A percentile compares a stretch with the other conserved stretches of the same genome.
These are phyloP conservation scores for Coniferiporia weirii DNA, from an alignment of 1,284 basidiomycete genomes.

Conservation along the genomic window DNA sequence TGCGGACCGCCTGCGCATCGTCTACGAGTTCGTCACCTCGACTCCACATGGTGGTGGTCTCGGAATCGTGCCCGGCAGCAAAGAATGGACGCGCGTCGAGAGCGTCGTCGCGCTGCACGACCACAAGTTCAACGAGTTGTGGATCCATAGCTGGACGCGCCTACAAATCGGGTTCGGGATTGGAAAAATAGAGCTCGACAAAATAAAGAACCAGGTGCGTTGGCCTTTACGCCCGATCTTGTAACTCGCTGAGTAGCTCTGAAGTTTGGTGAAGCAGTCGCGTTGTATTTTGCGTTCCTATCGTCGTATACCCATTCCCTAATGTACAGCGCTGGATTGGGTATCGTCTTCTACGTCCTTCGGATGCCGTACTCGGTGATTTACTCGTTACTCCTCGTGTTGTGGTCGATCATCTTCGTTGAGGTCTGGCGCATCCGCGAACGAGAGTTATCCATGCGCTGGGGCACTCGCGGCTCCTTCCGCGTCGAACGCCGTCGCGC, in stretches of 20 bases:
- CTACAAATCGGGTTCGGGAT: slow-evolving; percentile 51
- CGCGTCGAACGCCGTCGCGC: slow-evolving; percentile 74
- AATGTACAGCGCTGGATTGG: slow-evolving; percentile 60
- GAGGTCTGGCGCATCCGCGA: slow-evolving; percentile 88
- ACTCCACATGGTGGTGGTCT: slow-evolving; percentile 69
- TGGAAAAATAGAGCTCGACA: slow-evolving; percentile 44
- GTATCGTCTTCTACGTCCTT: slow-evolving; percentile 58
- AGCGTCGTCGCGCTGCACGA: slow-evolving; percentile 83
- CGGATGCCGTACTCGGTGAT: slow-evolving; percentile 66
- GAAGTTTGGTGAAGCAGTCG: slow-evolving; percentile 84
- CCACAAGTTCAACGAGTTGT: slow-evolving; percentile 68
- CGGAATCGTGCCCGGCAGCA: slow-evolving; percentile 65
- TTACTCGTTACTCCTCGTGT: slow-evolving; percentile 70
- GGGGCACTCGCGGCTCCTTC: slow-evolving; percentile 74
- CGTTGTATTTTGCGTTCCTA: slow-evolving; percentile 90
- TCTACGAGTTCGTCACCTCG: slow-evolving; percentile 72
- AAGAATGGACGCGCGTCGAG: slow-evolving; percentile 75
- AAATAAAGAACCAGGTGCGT: slow-evolving; percentile 56
- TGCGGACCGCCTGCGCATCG: slow-evolving; percentile 75
- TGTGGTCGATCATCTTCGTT: slow-evolving; percentile 84
- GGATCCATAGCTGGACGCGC: slow-evolving; percentile 64
- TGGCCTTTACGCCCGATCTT: neutral
- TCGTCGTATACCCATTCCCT: slow-evolving; percentile 78
- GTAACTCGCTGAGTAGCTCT: slow-evolving; percentile 22
- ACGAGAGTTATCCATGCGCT: slow-evolving; percentile 71